Conservation (phyloP, 768 basidiomycete species). For the Cystobasidium ongulense region DNA sequence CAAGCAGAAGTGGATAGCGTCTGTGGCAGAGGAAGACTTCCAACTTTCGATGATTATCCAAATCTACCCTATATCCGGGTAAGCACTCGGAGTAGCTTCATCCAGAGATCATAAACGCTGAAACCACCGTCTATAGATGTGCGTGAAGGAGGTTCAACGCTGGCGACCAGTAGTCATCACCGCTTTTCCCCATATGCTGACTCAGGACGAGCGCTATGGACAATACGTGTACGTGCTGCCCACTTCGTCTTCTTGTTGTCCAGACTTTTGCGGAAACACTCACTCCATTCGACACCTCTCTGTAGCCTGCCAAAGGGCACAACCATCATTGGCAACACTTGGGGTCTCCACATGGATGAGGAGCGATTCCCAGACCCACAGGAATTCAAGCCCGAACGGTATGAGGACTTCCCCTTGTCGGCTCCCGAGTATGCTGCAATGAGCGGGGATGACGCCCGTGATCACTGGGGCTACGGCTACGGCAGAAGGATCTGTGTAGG, state of each 20-base stretch:
- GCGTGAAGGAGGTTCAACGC: slow-evolving; percentile 32
- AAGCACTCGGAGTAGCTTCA: neutral
- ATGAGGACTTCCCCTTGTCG: slow-evolving; percentile 45
- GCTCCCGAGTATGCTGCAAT: slow-evolving; percentile 24
- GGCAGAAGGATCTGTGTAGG: slow-evolving; percentile 34
- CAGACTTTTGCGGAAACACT: neutral
- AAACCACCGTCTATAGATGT: neutral
- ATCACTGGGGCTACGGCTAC: slow-evolving; percentile 33
- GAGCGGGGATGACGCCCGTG: slow-evolving; percentile 20
- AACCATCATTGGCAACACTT: slow-evolving; percentile 49
- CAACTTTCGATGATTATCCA: slow-evolving; percentile 29
- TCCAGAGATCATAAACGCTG: neutral
- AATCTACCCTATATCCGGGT: slow-evolving; percentile 26
- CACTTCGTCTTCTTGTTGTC: neutral
- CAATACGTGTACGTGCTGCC: neutral
- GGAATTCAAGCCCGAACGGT: slow-evolving; percentile 68
- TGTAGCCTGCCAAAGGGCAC: slow-evolving; percentile 47
- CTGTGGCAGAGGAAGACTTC: slow-evolving; percentile 29
- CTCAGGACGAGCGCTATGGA: slow-evolving; percentile 33
- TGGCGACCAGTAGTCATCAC: slow-evolving; percentile 33
- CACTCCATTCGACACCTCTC: neutral
- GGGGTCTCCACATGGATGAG: slow-evolving; percentile 71
- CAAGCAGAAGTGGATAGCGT: slow-evolving; percentile 33
- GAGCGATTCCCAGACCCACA: slow-evolving; percentile 65
- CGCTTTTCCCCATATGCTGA: slow-evolving; percentile 29